These are phyloP conservation scores for Boeremia exigua DNA, from an alignment of 2,329 filamentous ascomycete species.

Conservation along the genomic window DNA sequence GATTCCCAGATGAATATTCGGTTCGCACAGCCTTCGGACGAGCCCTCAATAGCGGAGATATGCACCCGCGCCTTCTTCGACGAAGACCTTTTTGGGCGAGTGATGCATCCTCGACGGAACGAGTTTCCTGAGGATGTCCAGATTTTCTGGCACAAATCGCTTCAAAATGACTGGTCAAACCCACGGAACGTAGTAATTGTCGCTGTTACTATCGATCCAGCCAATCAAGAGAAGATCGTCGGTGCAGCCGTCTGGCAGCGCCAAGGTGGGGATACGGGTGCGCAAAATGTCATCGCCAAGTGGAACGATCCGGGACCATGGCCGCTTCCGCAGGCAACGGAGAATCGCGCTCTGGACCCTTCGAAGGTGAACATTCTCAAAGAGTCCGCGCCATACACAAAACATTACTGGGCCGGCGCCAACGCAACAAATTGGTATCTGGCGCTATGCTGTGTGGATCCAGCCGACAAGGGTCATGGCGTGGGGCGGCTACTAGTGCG, in stretches of 20 bases:
- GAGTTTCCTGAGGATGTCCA: conserved; percentile 32
- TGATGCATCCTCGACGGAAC: conserved; percentile 36
- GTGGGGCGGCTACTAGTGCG: conserved; percentile 49
- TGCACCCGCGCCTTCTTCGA: conserved; percentile 36
- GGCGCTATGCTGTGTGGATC: conserved; percentile 48
- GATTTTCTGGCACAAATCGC: conserved; percentile 30
- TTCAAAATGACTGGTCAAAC: conserved; percentile 24
- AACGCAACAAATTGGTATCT: conserved; percentile 50
- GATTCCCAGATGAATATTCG: not conserved
- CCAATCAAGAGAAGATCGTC: conserved; percentile 20
- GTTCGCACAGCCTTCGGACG: conserved; percentile 12
- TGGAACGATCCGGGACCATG: conserved; percentile 12
- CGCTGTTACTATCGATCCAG: conserved; percentile 5
- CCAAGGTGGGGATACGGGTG: conserved; percentile 25
- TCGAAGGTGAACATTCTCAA: conserved; percentile 20
- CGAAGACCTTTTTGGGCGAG: conserved; percentile 36
- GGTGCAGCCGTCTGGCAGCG: conserved; percentile 32
- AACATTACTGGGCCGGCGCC: conserved; percentile 27
- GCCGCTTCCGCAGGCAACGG: conserved; percentile 8
- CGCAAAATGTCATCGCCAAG: not conserved
- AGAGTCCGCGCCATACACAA: conserved; percentile 18
- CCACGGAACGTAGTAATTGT: conserved; percentile 21
- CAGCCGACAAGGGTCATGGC: conserved; percentile 48
- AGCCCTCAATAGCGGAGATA: conserved; percentile 26
- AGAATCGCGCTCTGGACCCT: conserved; percentile 33